Percentiles rank a stretch among this genome's conserved stretches.
Conservation (phyloP, 2,329 filamentous ascomycete species). For the Lojkania enalia region DNA sequence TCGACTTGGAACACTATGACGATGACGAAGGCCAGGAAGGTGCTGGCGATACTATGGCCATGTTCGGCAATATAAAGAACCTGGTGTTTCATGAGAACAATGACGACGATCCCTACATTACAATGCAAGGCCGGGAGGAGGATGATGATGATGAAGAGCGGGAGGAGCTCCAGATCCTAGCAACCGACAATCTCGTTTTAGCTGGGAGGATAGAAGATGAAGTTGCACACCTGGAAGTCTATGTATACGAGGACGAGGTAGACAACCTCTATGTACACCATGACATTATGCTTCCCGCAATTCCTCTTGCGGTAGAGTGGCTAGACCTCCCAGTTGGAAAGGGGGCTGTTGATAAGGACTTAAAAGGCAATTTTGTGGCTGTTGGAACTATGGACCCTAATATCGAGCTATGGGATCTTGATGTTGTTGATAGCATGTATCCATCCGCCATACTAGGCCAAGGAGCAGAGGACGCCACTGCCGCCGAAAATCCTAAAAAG, state of each 20-base stretch:
- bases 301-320: constrained; percentile 95
- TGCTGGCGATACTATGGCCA: constrained; percentile 75
- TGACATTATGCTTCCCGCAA: constrained; percentile 98
- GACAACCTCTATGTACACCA: constrained; percentile 99
- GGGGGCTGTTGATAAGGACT: constrained; percentile 61
- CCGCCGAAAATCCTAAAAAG: constrained; percentile 68
- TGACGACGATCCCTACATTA: constrained; percentile 95
- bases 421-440: constrained; percentile 96
- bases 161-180: constrained; percentile 89
- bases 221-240: constrained; percentile 92
- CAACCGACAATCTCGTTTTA: constrained; percentile 89
- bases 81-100: constrained; percentile 93
- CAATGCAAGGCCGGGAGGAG: constrained; percentile 70
- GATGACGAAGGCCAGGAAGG: constrained; percentile 65
- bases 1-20: constrained; percentile 95
- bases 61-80: constrained; percentile 94
- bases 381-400: constrained; percentile 97
- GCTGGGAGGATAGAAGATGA: constrained; percentile 96
- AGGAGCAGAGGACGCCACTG: constrained; percentile 52
- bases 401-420: constrained; percentile 97
- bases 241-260: constrained; percentile 92
- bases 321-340: constrained; percentile 87
- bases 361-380: constrained; percentile 86
- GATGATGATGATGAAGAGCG: constrained; percentile 88
- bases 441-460: constrained; percentile 94